Evolutionary conservation across 2,329 filamentous ascomycete genomes (phyloP), one percentile per base, ranked within the genome.

Genomic region (Podosphaera xanthii): DNA sequence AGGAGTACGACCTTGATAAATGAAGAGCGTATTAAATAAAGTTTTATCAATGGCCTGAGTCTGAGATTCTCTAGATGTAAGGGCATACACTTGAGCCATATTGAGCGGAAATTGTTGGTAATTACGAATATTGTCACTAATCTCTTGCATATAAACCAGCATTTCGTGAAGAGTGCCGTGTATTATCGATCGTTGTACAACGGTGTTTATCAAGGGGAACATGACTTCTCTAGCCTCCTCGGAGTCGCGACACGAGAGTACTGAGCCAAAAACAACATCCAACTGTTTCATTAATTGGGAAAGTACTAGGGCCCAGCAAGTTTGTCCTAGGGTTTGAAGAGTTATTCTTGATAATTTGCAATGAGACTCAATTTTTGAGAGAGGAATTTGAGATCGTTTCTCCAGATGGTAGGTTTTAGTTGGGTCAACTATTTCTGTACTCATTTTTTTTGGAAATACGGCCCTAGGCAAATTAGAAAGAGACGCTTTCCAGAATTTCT

Each of bases 161-260:
- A 94, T 82, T 0, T 82, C 76, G 0, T 69, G 63, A 0, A 78
- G 71, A 0, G 76, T 81, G 1, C 87, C 87, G 64, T 92, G 85
- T 2, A 95, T 69, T 2, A 90, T 75, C 1, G 78, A 78, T 9
- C 89, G 77, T 6, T 94, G 75, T 0, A 84, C 79, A 0, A 95
- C 82, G 0, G 90, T 95, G 67, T 94, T 96, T 86, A 96, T 95
- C 0, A 86, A 87, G 0, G 90, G 91, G 65, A 95, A 96, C 67
- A 90, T 75, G 10, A 91, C 70, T 34, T 78, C 70, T 50, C 85
- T 78, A 0, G 81, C 78, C 14, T 79, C 77, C 53, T 86, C 82
- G 8, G 80, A 81, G 60, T 92, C 87, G n/a, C 91, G 79, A 14
- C 91, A 90, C 0, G 88, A 89, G 10, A 95, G 74, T 0, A 96